Conservation (phyloP, 176 grass and related monocot species). For the Tillandsia leiboldiana region DNA sequence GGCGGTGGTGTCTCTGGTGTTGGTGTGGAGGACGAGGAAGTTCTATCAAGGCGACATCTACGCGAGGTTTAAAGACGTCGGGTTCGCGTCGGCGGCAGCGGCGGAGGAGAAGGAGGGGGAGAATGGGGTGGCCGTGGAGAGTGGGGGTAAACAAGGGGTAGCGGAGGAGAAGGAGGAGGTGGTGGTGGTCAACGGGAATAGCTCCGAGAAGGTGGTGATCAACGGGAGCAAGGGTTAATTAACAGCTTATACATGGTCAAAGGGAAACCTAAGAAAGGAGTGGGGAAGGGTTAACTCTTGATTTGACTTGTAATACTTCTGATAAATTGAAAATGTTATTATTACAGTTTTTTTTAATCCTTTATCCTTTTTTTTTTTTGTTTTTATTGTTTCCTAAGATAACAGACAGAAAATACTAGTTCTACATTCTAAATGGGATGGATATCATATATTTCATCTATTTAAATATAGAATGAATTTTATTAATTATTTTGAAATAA, state of each 20-base stretch:
- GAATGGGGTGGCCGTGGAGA: slow-evolving; percentile 15
- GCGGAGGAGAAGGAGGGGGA: background rate
- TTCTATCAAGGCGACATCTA: slow-evolving; percentile 75
- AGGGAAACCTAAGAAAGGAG: background rate
- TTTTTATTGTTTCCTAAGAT: no score
- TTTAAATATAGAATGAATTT: no score
- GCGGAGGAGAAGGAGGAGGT: background rate
- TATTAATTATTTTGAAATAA: no score
- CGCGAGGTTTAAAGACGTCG: slow-evolving; percentile 36
- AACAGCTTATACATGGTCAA: background rate
- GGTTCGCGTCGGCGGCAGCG: background rate
- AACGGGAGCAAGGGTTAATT: background rate
- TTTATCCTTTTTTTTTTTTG: no score
- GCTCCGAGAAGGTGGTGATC: background rate
- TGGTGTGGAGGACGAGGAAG: slow-evolving; percentile 61
- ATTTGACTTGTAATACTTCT: background rate
- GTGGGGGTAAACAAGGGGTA: background rate
- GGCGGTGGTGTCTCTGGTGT: slow-evolving; percentile 42
- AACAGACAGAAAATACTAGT: no score
- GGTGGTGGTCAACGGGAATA: background rate
- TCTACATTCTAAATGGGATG: no score
- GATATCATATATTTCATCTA: no score
- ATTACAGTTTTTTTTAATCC: no score
- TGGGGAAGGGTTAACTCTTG: background rate
- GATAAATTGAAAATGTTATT: background rate